These are phyloP conservation scores for Globisporangium cylindrosporum DNA, from an alignment of 352 stramenopile species.

Conservation along the genomic window DNA sequence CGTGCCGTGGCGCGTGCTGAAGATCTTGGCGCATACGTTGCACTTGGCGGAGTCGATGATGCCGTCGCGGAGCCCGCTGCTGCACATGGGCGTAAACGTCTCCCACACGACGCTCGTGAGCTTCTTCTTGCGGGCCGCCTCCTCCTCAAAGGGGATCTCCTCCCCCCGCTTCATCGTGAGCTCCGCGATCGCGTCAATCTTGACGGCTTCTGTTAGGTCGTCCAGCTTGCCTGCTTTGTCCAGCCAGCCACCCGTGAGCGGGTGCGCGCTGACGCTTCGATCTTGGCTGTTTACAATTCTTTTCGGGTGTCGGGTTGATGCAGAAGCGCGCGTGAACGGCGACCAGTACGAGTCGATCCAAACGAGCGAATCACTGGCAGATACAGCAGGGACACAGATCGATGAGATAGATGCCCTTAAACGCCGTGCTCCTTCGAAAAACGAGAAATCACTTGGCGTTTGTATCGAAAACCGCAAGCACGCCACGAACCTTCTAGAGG, in stretches of 20 bases:
- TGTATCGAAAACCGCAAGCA: conserved; percentile 13
- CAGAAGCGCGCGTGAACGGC: neutral
- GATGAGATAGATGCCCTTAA: neutral
- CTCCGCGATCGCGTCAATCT: conserved; percentile 39
- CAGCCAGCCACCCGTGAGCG: neutral
- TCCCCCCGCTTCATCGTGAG: conserved; percentile 50
- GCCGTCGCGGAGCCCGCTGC: conserved; percentile 59
- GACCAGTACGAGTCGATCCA: neutral
- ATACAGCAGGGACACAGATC: neutral
- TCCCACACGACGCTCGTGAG: conserved; percentile 82
- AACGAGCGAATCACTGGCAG: neutral
- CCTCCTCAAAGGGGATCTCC: conserved; percentile 65
- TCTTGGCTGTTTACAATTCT: neutral
- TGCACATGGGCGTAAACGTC: conserved; percentile 74
- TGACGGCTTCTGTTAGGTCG: conserved; percentile 26
- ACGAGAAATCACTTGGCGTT: conserved; percentile 12
- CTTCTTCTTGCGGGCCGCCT: conserved; percentile 73
- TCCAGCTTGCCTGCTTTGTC: conserved; percentile 23
- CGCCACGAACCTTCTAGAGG: neutral
- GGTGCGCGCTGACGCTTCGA: neutral
- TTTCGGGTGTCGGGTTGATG: neutral
- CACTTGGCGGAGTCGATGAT: conserved; percentile 75
- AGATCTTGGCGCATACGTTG: conserved; percentile 71
- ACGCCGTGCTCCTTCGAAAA: neutral
- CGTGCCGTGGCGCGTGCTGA: conserved; percentile 76